phyloP scores from a whole-genome alignment of 73 alveolate genomes.

The Tetrahymena thermophila region DNA sequence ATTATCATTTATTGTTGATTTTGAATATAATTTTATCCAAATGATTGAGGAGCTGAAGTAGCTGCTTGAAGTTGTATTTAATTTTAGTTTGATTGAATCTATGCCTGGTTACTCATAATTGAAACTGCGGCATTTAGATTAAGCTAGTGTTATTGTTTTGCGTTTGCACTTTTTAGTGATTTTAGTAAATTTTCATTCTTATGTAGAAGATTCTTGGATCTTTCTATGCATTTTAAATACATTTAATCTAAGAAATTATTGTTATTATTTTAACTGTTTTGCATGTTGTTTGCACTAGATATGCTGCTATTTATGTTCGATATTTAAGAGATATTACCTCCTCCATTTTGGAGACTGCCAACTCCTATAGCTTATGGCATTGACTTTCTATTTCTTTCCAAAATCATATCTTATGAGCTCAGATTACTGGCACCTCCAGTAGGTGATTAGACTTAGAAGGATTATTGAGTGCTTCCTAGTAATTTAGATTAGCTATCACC shows the following conservation, averaged over 20 bases:
- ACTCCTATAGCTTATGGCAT: background rate
- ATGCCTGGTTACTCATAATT: background rate
- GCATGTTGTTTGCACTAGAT: background rate
- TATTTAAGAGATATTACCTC: background rate
- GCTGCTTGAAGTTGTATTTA: background rate
- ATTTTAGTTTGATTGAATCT: background rate
- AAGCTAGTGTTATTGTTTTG: background rate
- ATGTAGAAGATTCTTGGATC: background rate
- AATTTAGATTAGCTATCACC: background rate
- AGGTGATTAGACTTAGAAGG: background rate
- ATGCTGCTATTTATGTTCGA: background rate
- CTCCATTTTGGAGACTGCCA: background rate
- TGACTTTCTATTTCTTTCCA: background rate
- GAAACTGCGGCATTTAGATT: background rate
- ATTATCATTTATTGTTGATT: background rate
- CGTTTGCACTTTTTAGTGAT: background rate
- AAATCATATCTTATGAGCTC: background rate
- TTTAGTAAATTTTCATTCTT: background rate
- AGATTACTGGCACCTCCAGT: background rate
- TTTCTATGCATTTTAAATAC: background rate
- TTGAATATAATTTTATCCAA: background rate
- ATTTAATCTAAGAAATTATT: background rate
- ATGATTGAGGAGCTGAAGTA: background rate
- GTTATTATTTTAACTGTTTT: background rate
- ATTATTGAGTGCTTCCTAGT: background rate